Percentiles rank a stretch among this genome's conserved stretches.
These are phyloP conservation scores for Cyberlindnera saturnus DNA, from an alignment of 805 yeast genomes.

Conservation along the genomic window DNA sequence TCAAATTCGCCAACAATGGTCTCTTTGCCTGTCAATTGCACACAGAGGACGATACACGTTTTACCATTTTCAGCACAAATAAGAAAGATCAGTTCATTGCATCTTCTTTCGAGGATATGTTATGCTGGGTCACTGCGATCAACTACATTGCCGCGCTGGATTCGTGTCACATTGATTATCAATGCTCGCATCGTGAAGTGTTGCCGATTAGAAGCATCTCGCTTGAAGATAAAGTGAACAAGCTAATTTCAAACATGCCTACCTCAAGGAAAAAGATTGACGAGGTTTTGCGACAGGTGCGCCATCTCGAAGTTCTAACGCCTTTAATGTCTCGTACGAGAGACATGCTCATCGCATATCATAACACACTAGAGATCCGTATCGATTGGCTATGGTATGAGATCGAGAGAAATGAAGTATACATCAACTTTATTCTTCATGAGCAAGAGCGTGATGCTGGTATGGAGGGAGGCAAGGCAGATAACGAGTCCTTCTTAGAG, in stretches of 20 bases:
- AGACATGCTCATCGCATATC: constrained; percentile 39
- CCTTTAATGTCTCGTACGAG: constrained; percentile 52
- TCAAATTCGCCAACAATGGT: constrained; percentile 31
- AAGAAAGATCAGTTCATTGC: constrained; percentile 38
- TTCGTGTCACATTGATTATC: constrained; percentile 26
- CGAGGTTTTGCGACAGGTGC: constrained; percentile 29
- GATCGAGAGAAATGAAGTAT: constrained; percentile 36
- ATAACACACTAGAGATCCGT: constrained; percentile 42
- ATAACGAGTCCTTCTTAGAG: constrained; percentile 18
- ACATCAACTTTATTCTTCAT: constrained; percentile 29
- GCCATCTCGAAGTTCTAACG: constrained; percentile 39
- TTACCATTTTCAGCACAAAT: constrained; percentile 35
- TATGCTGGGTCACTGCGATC: constrained; percentile 55
- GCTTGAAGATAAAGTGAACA: constrained; percentile 28
- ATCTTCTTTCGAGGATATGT: constrained; percentile 36
- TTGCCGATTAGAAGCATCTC: constrained; percentile 21
- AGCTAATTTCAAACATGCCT: constrained; percentile 29
- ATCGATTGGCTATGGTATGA: constrained; percentile 56
- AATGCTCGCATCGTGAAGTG: constrained; percentile 16
- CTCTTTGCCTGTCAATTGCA: constrained; percentile 32
- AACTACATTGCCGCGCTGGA: constrained; percentile 46
- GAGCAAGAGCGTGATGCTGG: constrained; percentile 6
- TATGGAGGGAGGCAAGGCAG: constrained; percentile 4
- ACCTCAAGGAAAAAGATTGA: constrained; percentile 31
- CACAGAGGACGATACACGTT: constrained; percentile 18